These are phyloP conservation scores for Paraphaeosphaeria minitans DNA, from an alignment of 2,329 filamentous ascomycete species.

Conservation along the genomic window DNA sequence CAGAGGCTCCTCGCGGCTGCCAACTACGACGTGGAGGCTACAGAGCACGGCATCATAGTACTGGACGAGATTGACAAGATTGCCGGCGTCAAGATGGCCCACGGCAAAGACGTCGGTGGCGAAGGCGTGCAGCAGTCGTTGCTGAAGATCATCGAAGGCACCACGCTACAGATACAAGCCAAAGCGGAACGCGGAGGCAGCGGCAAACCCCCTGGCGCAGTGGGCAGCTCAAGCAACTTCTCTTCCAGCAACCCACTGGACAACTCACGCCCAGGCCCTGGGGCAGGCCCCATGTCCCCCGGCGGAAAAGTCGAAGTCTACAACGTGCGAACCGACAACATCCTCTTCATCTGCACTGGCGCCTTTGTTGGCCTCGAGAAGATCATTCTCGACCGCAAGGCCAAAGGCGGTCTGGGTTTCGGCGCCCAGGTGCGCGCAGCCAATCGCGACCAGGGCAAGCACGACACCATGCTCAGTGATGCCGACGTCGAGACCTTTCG, in stretches of 20 bases:
- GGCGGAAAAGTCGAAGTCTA: conserved; percentile 62
- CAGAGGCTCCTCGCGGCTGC: conserved; percentile 87
- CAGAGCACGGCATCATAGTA: conserved; percentile 92
- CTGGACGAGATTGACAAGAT: conserved; percentile 98
- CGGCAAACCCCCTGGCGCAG: conserved; percentile 28
- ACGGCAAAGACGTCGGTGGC: conserved; percentile 91
- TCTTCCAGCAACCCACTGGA: conserved; percentile 27
- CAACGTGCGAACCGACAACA: conserved; percentile 90
- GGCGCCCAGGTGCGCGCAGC: conserved; percentile 75
- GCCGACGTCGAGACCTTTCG: conserved; percentile 64
- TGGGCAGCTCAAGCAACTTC: conserved; percentile 21
- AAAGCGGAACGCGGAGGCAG: conserved; percentile 70
- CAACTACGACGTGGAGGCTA: conserved; percentile 82
- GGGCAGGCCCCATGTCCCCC: conserved; percentile 17
- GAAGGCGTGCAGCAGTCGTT: conserved; percentile 97
- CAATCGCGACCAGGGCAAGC: conserved; percentile 54
- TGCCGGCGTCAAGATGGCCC: conserved; percentile 81
- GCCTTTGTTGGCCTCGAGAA: conserved; percentile 94
- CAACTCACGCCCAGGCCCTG: conserved; percentile 24
- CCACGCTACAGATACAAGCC: conserved; percentile 87
- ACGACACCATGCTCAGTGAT: conserved; percentile 62
- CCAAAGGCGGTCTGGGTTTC: conserved; percentile 87
- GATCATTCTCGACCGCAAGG: conserved; percentile 82
- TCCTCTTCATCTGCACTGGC: conserved; percentile 95
- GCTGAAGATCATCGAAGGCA: conserved; percentile 94